These are phyloP conservation scores for Rhodofomes roseus DNA, from an alignment of 1,284 basidiomycete genomes.

Conservation along the genomic window DNA sequence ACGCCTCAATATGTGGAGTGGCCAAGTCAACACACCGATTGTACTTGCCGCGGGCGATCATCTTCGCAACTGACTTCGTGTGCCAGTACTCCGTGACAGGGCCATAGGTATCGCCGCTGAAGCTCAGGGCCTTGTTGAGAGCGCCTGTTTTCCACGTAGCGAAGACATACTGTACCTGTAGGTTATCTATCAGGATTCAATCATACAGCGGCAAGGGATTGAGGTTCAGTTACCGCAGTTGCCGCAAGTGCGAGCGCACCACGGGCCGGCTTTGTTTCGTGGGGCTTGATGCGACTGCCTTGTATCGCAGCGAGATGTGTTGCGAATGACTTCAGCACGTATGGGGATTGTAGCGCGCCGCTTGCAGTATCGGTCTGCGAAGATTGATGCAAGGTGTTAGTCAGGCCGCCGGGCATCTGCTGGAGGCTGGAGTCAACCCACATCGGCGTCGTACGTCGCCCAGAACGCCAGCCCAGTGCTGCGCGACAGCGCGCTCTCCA, in stretches of 20 bases:
- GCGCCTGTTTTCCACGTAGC: not conserved
- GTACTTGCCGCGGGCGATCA: not conserved
- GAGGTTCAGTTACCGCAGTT: not conserved
- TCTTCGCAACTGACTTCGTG: not conserved
- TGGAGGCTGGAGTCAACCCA: not conserved
- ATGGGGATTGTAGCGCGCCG: not conserved
- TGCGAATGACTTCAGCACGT: not conserved
- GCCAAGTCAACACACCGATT: not conserved
- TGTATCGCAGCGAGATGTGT: not conserved
- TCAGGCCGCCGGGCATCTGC: no score
- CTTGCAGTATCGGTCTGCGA: not conserved
- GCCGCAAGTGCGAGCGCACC: not conserved
- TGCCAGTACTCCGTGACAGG: not conserved
- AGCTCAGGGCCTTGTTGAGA: not conserved
- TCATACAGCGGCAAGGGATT: not conserved
- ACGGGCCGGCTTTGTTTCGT: not conserved
- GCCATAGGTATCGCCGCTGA: not conserved
- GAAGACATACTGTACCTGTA: not conserved
- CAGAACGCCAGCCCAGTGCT: not conserved
- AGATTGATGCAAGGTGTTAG: not conserved
- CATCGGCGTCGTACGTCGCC: not conserved
- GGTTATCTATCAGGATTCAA: not conserved
- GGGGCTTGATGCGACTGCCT: not conserved
- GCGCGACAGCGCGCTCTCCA: not conserved
- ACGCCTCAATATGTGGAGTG: not conserved